These are phyloP conservation scores for Turnera subulata DNA, from an alignment of 345 rosid genomes.

Conservation along the genomic window DNA sequence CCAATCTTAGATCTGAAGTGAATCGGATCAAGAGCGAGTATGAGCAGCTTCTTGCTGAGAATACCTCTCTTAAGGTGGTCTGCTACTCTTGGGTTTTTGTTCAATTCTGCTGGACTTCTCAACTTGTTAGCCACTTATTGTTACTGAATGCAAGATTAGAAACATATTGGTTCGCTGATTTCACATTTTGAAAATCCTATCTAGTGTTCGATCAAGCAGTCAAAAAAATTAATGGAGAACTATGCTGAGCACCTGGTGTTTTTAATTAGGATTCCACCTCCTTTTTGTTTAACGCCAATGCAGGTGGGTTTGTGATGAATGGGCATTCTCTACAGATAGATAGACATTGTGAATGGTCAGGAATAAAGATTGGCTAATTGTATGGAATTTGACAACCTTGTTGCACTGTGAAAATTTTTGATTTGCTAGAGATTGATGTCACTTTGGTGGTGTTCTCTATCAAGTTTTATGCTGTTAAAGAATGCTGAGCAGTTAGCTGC, in stretches of 20 bases:
- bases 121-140: background rate
- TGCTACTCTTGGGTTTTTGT: background rate
- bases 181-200: too few species aligned
- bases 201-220: too few species aligned
- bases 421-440: background rate
- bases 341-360: too few species aligned
- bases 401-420: background rate
- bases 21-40: slow-evolving; percentile 64
- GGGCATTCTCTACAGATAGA: too few species aligned
- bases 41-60: slow-evolving; percentile 76
- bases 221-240: background rate
- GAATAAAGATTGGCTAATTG: too few species aligned
- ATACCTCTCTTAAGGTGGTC: slow-evolving; percentile 72
- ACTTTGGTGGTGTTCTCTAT: background rate
- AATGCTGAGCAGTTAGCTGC: background rate
- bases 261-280: too few species aligned
- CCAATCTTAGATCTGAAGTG: slow-evolving; percentile 76
- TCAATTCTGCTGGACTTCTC: background rate
- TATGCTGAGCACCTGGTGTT: too few species aligned
- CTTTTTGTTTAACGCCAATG: too few species aligned
- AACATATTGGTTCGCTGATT: background rate
- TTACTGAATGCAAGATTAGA: background rate
- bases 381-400: background rate
- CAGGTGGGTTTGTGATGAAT: too few species aligned
- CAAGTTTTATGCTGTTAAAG: background rate